These are phyloP conservation scores for Ceratobasidium sp. DNA, from an alignment of 1,284 basidiomycete species.

Conservation along the genomic window DNA sequence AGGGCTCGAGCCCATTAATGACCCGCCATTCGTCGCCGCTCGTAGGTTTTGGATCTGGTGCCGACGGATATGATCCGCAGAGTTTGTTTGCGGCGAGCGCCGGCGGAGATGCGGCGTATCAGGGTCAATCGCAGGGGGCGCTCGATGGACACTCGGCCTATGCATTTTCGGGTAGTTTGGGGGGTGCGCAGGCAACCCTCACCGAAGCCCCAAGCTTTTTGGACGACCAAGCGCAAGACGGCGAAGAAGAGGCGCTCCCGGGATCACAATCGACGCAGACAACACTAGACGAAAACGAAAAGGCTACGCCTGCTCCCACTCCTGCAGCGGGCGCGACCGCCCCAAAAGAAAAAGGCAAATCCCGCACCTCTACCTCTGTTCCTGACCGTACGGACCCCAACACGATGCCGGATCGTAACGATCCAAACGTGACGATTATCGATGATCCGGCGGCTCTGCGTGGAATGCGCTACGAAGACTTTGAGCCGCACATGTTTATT, in stretches of 20 bases:
- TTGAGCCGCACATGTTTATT: slow-evolving; percentile 45
- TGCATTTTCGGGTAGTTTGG: background rate
- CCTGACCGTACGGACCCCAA: slow-evolving; percentile 38
- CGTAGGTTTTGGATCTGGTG: slow-evolving; percentile 20
- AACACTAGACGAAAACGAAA: slow-evolving; percentile 5
- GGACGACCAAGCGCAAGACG: slow-evolving; percentile 7
- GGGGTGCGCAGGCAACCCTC: background rate
- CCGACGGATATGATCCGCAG: slow-evolving; percentile 18
- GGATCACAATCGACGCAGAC: slow-evolving; percentile 12
- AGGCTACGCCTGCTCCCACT: background rate
- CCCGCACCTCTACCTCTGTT: slow-evolving; percentile 8
- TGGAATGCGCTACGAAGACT: slow-evolving; percentile 44
- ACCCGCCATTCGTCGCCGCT: slow-evolving; percentile 34
- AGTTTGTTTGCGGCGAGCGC: slow-evolving; percentile 3
- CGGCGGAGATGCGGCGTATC: background rate
- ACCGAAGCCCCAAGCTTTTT: slow-evolving; percentile 20
- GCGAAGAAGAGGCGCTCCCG: background rate
- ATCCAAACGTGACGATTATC: slow-evolving; percentile 39
- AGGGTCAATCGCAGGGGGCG: background rate
- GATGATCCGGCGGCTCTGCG: slow-evolving; percentile 27
- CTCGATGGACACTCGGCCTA: background rate
- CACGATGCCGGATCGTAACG: slow-evolving; percentile 39
- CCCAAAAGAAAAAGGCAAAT: slow-evolving; percentile 39
- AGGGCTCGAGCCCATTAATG: slow-evolving; percentile 26
- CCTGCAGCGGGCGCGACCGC: background rate